These are phyloP conservation scores for Pezicula radicicola DNA, from an alignment of 2,329 filamentous ascomycete species.

Conservation along the genomic window DNA sequence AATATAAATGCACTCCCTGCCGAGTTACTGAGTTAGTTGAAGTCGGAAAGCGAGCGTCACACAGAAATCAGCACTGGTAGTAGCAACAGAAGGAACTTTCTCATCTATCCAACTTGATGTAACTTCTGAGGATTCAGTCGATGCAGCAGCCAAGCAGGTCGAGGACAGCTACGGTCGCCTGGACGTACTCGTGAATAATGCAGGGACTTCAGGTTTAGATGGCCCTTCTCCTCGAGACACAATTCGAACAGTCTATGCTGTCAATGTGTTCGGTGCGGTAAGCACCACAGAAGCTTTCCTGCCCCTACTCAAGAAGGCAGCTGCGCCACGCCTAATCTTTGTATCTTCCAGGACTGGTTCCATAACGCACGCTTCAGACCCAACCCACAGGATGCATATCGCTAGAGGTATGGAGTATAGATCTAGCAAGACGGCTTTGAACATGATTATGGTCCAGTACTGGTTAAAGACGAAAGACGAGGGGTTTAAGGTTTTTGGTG, in stretches of 20 bases:
- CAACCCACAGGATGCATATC: neutral
- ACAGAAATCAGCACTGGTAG: too few species aligned
- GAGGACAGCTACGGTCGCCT: constrained; percentile 16
- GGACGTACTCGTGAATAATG: constrained; percentile 24
- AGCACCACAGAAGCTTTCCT: constrained; percentile 14
- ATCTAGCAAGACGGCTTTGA: constrained; percentile 15
- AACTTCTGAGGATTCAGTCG: constrained; percentile 9
- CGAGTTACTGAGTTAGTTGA: too few species aligned
- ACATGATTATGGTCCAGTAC: constrained; percentile 17
- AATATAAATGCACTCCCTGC: constrained; percentile 1
- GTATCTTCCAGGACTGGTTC: constrained; percentile 17
- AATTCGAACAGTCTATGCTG: constrained; percentile 1
- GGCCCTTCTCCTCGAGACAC: neutral
- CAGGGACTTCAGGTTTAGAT: constrained; percentile 11
- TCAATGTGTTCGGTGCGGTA: constrained; percentile 13
- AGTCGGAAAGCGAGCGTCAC: too few species aligned
- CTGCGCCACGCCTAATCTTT: constrained; percentile 14
- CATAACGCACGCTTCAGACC: constrained; percentile 9
- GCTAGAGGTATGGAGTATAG: constrained; percentile 9
- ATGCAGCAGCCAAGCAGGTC: constrained; percentile 7
- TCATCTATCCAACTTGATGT: constrained; percentile 15
- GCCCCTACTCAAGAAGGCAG: constrained; percentile 11
- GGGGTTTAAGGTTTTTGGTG: constrained; percentile 15
- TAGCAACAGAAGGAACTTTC: constrained; percentile 5
- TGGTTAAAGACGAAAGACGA: constrained; percentile 4